Base-by-base conservation (phyloP, 169 alveolate species). In the Plasmodium reichenowi region DNA sequence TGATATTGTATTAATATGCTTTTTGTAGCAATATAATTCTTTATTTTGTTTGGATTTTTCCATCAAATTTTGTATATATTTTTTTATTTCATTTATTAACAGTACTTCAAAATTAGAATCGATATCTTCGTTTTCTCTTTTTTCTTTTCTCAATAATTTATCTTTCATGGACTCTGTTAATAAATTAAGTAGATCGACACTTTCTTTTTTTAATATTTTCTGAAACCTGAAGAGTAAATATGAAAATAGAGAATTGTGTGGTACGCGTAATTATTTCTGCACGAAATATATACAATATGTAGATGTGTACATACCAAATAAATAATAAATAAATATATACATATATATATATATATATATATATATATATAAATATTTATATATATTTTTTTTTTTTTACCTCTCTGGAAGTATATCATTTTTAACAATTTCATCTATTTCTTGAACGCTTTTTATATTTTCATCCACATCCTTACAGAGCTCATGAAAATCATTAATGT, bases 151-250 rank as follows among this genome's bases (percentile, higher is more conserved):
- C n/a, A 78, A 45, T 5, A 78, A 71, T 47, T 78, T 78, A 22
- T 78, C 89, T 59, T 66, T 78, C 54, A 78, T 71, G 12, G 75
- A 43, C 7, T 9, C 22, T 17, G 89, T 64, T 13, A 75, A 78
- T 20, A 66, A 64, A 12, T 71, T 54, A 0, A 78, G 52, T 22
- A 78, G 10, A 0, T 78, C 89, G 3, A 70, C 58, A 7, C 78
- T 78, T 12, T 78, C 89, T 24, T 78, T 32, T 29, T 38, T 78
- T 32, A 66, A 52, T 3, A 7, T 17, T 17, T 56, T 76, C 17
- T 63, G 60, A 20, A 32, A 15, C 50, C 88, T 76, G 38, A 38
- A 63, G 43, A 15, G 15, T 10, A 20, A 12, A 20, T 7, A 1
- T 52, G 62, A 6, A 52, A 15, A 15, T n/a, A 52, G 62, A 0